A percentile compares a stretch with the other conserved stretches of the same genome.
Evolutionary conservation across 164 flowering plant genomes (phyloP).

Genomic region (Brasenia schreberi): DNA sequence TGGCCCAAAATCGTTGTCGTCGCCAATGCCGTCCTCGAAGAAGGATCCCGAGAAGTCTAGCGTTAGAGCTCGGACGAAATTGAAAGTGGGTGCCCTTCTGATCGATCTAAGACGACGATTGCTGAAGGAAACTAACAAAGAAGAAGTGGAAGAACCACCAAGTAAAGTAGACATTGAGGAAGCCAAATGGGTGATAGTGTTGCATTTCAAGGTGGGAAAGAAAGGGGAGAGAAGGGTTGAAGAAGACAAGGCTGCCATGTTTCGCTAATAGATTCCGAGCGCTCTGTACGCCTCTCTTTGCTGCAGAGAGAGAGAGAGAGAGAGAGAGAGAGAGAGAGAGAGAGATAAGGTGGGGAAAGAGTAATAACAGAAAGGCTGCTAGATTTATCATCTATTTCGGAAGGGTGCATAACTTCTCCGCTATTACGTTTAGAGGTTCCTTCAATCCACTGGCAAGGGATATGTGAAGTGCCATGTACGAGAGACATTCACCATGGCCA

Average conservation of each 20-base stretch:
- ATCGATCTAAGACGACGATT: not conserved
- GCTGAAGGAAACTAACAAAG: not conserved
- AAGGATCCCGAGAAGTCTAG: conserved; percentile 63
- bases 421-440: no score
- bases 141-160: not conserved
- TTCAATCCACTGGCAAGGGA: no score
- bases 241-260: not conserved
- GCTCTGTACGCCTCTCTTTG: not conserved
- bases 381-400: no score
- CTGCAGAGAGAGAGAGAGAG: not conserved
- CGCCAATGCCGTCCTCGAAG: conserved; percentile 56
- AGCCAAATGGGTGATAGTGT: not conserved
- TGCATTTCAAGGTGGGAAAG: not conserved
- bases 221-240: not conserved
- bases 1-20: conserved; percentile 16
- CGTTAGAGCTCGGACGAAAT: conserved; percentile 22
- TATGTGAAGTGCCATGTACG: no score
- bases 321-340: not conserved
- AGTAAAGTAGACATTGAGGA: not conserved
- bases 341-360: not conserved
- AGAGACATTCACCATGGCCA: no score
- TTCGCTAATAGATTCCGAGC: not conserved
- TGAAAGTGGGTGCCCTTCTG: not conserved
- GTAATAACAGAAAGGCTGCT: no score
- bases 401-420: no score